Base-by-base conservation (phyloP, 192 early-diverging fungal species). In the Dissophora globulifera region DNA sequence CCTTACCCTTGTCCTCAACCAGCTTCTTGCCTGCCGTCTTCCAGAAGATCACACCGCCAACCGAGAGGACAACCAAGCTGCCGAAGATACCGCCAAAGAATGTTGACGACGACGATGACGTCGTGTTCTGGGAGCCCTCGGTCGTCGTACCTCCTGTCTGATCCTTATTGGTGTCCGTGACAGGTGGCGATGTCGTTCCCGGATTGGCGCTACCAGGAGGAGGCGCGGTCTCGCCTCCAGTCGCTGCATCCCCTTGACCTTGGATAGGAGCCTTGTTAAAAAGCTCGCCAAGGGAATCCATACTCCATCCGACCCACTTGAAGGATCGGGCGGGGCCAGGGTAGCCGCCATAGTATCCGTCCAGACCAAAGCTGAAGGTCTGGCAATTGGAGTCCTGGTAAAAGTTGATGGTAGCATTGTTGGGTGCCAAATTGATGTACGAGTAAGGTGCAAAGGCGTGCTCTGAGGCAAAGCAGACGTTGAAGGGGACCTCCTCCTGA, bases 81-180 rank as follows among this genome's bases (percentile, higher is more conserved):
- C 72, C 72, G 33, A 76, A 48, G 15, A 76, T 58, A 17, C 72
- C 64, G 29, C 72, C 72, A 66, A 76, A 67, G 58, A 67, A 76
- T 19, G 72, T 66, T 48, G 62, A 66, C 0, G 71, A 57, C 15
- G 72, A 67, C 29, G 72, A 67, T 11, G 50, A 33, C 26, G 22
- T 32, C 5, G 62, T 46, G 0, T 20, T 33, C 29, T n/a, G n/a
- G n/a, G 35, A 26, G 1, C 12, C 49, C 4, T 16, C 48, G 12
- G 43, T 20, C 23, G 29, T 53, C 17, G 4, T 52, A 0, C n/a
- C 27, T 25, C 7, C 42, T 26, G 30, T 12, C 12, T 48, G 43
- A 12, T 53, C 43, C 20, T 59, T 29, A 5, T 53, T 50, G 5
- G 23, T 50, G 33, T 29, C 46, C 3, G 32, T 29, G 26, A n/a